Evolutionary conservation across 495 filamentous ascomycete genomes (phyloP).

Genomic region (Mycothermus thermophilus): DNA sequence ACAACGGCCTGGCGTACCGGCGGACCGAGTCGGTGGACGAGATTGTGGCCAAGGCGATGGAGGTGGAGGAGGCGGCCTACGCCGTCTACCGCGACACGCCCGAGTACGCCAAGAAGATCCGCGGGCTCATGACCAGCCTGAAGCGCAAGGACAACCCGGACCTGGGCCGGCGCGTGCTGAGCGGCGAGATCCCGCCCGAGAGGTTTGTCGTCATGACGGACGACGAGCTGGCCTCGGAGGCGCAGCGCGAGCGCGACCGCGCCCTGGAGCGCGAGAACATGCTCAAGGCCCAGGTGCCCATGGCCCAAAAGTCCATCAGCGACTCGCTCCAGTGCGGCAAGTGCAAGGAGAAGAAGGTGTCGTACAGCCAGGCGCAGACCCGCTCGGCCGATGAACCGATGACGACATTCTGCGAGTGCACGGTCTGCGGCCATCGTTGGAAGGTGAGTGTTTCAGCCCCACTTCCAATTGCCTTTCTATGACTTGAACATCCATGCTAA

Average conservation of each 20-base stretch:
- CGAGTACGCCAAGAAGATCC: conserved; percentile 71
- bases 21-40: conserved; percentile 39
- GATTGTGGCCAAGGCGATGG: conserved; percentile 52
- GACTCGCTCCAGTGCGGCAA: conserved; percentile 75
- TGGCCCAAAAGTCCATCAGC: conserved; percentile 75
- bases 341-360: conserved; percentile 84
- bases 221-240: conserved; percentile 42
- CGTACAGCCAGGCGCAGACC: conserved; percentile 91
- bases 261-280: conserved; percentile 78
- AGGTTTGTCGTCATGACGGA: conserved; percentile 54
- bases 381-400: conserved; percentile 85
- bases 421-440: conserved; percentile 61
- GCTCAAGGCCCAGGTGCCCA: conserved; percentile 85
- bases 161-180: conserved; percentile 60
- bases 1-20: conserved; percentile 61
- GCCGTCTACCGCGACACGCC: conserved; percentile 48
- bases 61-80: conserved; percentile 63
- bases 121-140: conserved; percentile 82
- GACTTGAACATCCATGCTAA: not conserved
- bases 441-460: conserved; percentile 35
- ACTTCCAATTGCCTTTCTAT: not conserved
- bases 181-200: conserved; percentile 53
- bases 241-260: conserved; percentile 61
- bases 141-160: conserved; percentile 77
- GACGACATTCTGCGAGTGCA: conserved; percentile 73